Conservation (phyloP, 257 asterid genomes). For the Solanum chiquidenum region DNA sequence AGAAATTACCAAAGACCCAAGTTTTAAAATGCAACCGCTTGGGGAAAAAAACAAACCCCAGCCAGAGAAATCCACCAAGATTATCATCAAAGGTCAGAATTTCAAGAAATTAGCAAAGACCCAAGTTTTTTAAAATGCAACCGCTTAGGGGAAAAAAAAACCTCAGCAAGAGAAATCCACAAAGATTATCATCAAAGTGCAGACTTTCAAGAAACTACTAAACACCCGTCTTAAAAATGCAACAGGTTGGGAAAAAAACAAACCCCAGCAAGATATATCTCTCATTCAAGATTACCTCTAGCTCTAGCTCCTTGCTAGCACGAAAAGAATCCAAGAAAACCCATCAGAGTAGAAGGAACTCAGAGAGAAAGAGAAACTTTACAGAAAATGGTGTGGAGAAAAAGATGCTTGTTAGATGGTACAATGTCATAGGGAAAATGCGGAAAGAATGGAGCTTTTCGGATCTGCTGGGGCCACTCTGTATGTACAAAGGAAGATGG, state of each 20-base stretch:
- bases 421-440: constrained; percentile 28
- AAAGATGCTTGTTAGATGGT: constrained; percentile 21
- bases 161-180: constrained; percentile 10
- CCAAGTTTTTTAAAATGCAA: constrained; percentile 17
- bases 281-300: not conserved
- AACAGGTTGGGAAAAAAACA: not conserved
- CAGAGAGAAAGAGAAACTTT: constrained; percentile 8
- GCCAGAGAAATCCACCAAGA: constrained; percentile 18
- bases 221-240: constrained; percentile 21
- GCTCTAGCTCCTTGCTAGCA: not conserved
- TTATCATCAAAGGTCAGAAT: not conserved
- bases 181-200: not conserved
- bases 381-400: constrained; percentile 12
- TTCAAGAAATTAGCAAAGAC: constrained; percentile 17
- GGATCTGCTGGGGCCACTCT: constrained; percentile 63
- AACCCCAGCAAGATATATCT: not conserved
- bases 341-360: constrained; percentile 24
- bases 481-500: constrained; percentile 13
- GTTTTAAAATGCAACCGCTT: constrained; percentile 13
- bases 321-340: constrained; percentile 16
- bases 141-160: not conserved
- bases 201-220: constrained; percentile 12
- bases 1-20: constrained; percentile 13
- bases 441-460: constrained; percentile 38
- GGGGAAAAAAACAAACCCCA: not conserved